Evolutionary conservation across 495 filamentous ascomycete genomes (phyloP), one percentile per base, ranked within the genome.

Genomic region (Neurospora sp.): DNA sequence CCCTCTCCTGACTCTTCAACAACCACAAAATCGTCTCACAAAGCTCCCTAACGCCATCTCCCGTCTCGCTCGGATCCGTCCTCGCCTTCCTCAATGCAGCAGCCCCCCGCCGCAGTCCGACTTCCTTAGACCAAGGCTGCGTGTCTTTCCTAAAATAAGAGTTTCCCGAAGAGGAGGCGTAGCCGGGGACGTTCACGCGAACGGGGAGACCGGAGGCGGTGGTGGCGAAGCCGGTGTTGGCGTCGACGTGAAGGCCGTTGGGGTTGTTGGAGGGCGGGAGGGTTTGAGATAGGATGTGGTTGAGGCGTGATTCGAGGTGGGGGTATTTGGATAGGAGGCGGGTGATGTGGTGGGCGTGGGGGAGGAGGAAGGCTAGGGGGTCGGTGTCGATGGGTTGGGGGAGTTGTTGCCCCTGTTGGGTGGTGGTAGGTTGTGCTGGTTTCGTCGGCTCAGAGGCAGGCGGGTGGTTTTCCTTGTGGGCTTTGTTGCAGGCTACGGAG

Each of bases 401-500:
- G 62, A 71, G 59, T 74, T 46, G 18, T n/a, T 46, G 35, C 35
- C 4, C 4, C 35, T 35, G 59, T 73, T 46, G 18, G 42, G 59
- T 44, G 35, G 31, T 35, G 31, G 31, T 35, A 35, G 31, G 31
- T 35, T 35, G 31, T 35, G 31, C 31, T 35, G 31, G 31, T 35
- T 35, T 35, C 31, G 31, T 35, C 35, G 35, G 39, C 46, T 23
- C 20, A 5, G 46, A 27, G 2, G 20, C 72, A 48, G 80, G 76
- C 27, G 79, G 72, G 73, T 86, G 82, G 72, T 77, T 85, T 39
- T 82, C 76, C 75, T 88, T 90, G 82, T 94, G 92, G 38, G 84
- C 80, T 75, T 87, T 88, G 72, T 87, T 91, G 80, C 92, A 94
- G 35, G 85, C 81, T 66, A 92, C 84, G 2, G 91, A 93, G 76